Conservation (phyloP, 1,284 basidiomycete genomes). For the Xerocomus cyaneibrunnescens region DNA sequence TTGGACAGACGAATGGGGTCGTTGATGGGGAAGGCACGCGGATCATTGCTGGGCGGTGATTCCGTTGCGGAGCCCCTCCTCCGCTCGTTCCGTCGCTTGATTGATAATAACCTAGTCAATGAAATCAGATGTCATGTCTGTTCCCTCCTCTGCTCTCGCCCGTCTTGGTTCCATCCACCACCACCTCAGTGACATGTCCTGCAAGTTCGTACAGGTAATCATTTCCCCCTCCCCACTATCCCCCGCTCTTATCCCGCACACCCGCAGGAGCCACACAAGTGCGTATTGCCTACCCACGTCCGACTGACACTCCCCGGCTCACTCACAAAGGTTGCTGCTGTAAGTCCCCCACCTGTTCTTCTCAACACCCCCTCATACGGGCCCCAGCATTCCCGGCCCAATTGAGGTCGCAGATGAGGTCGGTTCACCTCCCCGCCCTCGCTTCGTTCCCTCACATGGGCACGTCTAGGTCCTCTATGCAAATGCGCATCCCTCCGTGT, state of each 20-base stretch:
- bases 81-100: neutral
- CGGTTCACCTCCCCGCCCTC: constrained; percentile 30
- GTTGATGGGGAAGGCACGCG: constrained; percentile 45
- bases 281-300: constrained; percentile 29
- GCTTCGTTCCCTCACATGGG: neutral
- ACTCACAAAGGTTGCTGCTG: constrained; percentile 56
- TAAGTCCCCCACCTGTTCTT: constrained; percentile 36
- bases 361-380: neutral
- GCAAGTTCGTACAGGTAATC: constrained; percentile 5
- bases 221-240: neutral
- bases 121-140: neutral
- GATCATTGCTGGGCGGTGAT: constrained; percentile 46
- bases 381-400: constrained; percentile 72
- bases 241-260: neutral
- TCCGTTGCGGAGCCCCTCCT: constrained; percentile 17
- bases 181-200: constrained; percentile 1
- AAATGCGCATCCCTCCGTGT: constrained; percentile 86
- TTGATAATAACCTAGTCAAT: neutral
- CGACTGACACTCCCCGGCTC: neutral
- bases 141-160: neutral
- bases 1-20: constrained; percentile 52
- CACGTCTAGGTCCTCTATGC: constrained; percentile 62
- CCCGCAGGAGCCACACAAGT: constrained; percentile 64
- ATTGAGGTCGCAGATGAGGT: constrained; percentile 84
- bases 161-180: neutral